Evolutionary conservation across 2,329 filamentous ascomycete species (phyloP).

Genomic region (Parafenestella ontariensis): DNA sequence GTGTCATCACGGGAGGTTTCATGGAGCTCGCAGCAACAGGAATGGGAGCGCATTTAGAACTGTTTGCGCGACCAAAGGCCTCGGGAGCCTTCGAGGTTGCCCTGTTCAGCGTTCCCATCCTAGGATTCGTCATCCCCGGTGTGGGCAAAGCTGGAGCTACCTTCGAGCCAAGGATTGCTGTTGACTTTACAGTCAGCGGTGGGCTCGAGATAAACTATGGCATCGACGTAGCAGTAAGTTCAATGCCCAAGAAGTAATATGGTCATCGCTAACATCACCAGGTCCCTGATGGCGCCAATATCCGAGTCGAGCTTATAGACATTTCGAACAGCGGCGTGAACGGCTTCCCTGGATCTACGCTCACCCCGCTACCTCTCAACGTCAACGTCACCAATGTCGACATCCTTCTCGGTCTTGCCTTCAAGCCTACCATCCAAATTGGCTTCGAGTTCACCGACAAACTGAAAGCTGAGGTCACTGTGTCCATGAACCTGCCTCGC

Average conservation of each 20-base stretch:
- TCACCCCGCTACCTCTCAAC: slow-evolving; percentile 44
- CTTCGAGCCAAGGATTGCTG: slow-evolving; percentile 38
- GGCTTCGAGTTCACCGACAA: slow-evolving; percentile 43
- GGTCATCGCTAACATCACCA: slow-evolving; percentile 15
- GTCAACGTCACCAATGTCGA: slow-evolving; percentile 36
- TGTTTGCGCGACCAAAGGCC: slow-evolving; percentile 35
- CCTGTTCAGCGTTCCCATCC: slow-evolving; percentile 34
- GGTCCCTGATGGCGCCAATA: slow-evolving; percentile 39
- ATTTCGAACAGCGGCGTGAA: slow-evolving; percentile 29
- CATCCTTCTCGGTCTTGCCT: slow-evolving; percentile 37
- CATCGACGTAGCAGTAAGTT: slow-evolving; percentile 45
- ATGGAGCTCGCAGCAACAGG: slow-evolving; percentile 40
- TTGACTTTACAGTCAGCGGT: slow-evolving; percentile 35
- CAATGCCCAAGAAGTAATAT: not conserved
- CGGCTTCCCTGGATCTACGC: slow-evolving; percentile 38
- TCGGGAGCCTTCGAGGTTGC: slow-evolving; percentile 31
- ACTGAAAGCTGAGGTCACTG: slow-evolving; percentile 33
- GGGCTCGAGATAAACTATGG: slow-evolving; percentile 46
- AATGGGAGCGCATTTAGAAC: slow-evolving; percentile 44
- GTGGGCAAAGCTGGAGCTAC: slow-evolving; percentile 47
- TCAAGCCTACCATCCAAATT: slow-evolving; percentile 44
- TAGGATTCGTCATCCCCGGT: slow-evolving; percentile 44
- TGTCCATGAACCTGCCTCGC: slow-evolving; percentile 43
- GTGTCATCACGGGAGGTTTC: slow-evolving; percentile 43
- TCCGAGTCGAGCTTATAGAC: slow-evolving; percentile 37